Evolutionary conservation across 257 asterid species (phyloP), one percentile per base, ranked within the genome.

Genomic region (Schizonepeta tenuifolia): DNA sequence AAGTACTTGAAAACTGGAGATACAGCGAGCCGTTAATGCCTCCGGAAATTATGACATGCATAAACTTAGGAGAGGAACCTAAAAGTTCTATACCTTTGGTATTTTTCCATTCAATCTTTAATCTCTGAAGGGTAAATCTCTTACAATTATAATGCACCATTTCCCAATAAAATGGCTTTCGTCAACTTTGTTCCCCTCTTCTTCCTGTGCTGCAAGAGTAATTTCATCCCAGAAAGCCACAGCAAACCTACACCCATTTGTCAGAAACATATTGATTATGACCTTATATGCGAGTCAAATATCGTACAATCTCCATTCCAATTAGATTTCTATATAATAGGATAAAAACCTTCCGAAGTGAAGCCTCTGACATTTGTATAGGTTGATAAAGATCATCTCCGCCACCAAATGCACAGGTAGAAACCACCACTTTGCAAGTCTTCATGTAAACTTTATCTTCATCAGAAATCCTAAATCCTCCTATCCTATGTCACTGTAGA

Each of bases 351-450:
- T 83, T 72, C 66, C 43, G 81, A 80, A 71, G 78, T 38, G 87
- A 83, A 8, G 72, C 62, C 63, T 80, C 79, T 8, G 81, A 77
- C 87, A 83, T 80, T 74, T 85, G 98, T 74, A 95, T 92, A 50
- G 99, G 99, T 86, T 95, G 97, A 83, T 95, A 95, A 31, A 92
- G 97, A 85, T 92, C 89, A 80, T 95, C 99, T 66, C 99, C 99
- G 65, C 99, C 99, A 66, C 99, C 99, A 86, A 95, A 95, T 75
- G 99, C 96, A 85, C 99, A 95, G 13, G 99, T 95, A 10, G 98
- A 95, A 75, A 95, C 98, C 80, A 89, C 99, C 53, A 79, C 90
- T 80, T 89, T 79, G 81, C 99, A 95, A 21, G 91, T 77, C 38
- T 77, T 66, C 98, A 95, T 87, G 71, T 82, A 90, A 62, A 63